Base-by-base conservation (phyloP, 129 eudicot genomes). In the Deinandra increscens region DNA sequence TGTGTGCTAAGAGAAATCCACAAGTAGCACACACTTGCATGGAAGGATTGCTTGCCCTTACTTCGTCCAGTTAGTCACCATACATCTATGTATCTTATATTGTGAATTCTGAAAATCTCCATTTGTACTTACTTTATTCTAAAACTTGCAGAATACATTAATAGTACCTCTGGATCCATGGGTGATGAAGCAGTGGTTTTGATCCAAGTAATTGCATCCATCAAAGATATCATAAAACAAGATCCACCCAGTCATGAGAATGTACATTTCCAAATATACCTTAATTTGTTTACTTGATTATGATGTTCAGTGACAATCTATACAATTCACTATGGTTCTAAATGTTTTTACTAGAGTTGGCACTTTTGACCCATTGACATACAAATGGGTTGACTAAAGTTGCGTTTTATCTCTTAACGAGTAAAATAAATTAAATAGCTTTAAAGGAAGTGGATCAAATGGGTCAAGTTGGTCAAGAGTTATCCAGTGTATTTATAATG, bases 1-100 rank as follows among this genome's bases (percentile, higher is more conserved):
- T 85, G 74, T 93, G 98, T 75, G 96, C 92, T 33, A 87, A 81
- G 58, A 79, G 80, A 71, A 87, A 86, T 76, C 95, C 96, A 23
- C 80, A 79, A 34, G 82, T 93, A 44, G 86, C 88, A 29, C 78
- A 73, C 41, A 81, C 83, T 72, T 93, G 98, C 69, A 75, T 93
- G 88, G 97, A 93, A 80, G 95, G 87, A 66, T 84, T 93, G 29
- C 71, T 93, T 66, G 77, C 88, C 66, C 83, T 93, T 73, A 73
- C 84, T 15, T 77, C 73, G 37, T 81, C 91, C 54, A 85, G 98
- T 93, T 69, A 75, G 84, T 70, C 34, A 54, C 72, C 61, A 43
- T 39, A 39, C 15, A 17, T 51, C 69, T 81, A 39, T 66, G n/a
- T 68, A 33, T 31, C 8, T 38, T 4, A 26, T 38, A 59, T 73